phyloP scores from a whole-genome alignment of 2,329 filamentous ascomycete species.

The Beauveria sp. region DNA sequence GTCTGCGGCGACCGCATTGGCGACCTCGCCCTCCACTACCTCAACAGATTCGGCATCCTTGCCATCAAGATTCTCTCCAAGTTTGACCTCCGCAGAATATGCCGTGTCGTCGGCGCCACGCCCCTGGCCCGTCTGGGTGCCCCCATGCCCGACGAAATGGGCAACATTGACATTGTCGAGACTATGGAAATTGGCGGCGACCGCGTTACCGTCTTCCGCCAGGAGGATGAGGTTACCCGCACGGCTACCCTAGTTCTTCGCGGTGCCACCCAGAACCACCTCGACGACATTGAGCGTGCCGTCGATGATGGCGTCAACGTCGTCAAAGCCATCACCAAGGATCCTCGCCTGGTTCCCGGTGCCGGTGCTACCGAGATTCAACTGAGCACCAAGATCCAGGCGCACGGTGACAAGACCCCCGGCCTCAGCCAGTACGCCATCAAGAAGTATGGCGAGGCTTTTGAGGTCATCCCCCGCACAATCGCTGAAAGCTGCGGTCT shows the following conservation, averaged over 20 bases:
- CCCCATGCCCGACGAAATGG: constrained; percentile 99
- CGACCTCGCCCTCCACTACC: constrained; percentile 92
- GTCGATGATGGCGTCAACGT: constrained; percentile 98
- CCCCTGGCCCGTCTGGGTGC: constrained; percentile 92
- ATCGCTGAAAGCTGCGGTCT: constrained; percentile 91
- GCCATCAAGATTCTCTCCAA: constrained; percentile 97
- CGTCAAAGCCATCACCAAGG: constrained; percentile 94
- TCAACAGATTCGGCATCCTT: constrained; percentile 94
- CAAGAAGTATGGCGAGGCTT: constrained; percentile 94
- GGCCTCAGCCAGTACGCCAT: constrained; percentile 94
- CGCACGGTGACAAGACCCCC: constrained; percentile 84
- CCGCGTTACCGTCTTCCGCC: constrained; percentile 94
- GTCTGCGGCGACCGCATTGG: constrained; percentile 90
- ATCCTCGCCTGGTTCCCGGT: constrained; percentile 82
- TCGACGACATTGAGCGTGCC: constrained; percentile 93
- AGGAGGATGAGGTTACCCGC: constrained; percentile 85
- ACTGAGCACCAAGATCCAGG: constrained; percentile 84
- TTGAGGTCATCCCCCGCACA: constrained; percentile 91
- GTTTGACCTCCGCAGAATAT: constrained; percentile 90
- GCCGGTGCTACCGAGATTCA: constrained; percentile 93
- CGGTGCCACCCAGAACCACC: constrained; percentile 94
- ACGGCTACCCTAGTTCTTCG: constrained; percentile 91
- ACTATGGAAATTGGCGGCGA: constrained; percentile 96
- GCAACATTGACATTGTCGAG: constrained; percentile 87
- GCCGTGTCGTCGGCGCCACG: constrained; percentile 91